Percentiles rank a stretch among this genome's conserved stretches.
These are phyloP conservation scores for Parmelia sp. DNA, from an alignment of 495 filamentous ascomycete species.

Conservation along the genomic window DNA sequence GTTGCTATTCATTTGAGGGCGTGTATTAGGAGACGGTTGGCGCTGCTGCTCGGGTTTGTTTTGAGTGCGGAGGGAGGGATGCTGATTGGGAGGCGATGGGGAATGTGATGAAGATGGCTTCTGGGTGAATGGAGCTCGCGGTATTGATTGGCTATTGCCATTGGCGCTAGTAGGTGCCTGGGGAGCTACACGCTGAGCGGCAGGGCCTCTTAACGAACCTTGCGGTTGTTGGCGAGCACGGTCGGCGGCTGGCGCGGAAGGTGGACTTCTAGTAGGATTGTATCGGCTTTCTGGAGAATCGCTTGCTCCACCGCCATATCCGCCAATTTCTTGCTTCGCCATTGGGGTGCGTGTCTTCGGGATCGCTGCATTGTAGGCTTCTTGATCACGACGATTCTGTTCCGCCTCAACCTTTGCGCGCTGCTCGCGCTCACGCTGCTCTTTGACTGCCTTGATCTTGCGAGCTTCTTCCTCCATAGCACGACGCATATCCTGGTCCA, in stretches of 20 bases:
- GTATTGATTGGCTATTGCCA: constrained; percentile 13
- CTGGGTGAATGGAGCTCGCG: constrained; percentile 31
- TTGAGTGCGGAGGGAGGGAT: constrained; percentile 28
- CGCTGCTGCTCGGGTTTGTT: constrained; percentile 25
- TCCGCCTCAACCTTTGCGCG: constrained; percentile 42
- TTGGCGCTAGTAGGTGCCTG: constrained; percentile 41
- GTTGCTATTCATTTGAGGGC: constrained; percentile 12
- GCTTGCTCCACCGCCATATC: constrained; percentile 50
- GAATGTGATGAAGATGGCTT: constrained; percentile 32
- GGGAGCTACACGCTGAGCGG: constrained; percentile 53
- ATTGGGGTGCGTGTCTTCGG: constrained; percentile 67
- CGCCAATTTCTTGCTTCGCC: constrained; percentile 83
- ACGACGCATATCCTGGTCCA: constrained; percentile 45
- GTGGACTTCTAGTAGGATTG: constrained; percentile 67
- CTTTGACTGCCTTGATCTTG: constrained; percentile 32
- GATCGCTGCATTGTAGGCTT: constrained; percentile 79
- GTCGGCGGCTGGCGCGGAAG: constrained; percentile 44
- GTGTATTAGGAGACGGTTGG: constrained; percentile 25
- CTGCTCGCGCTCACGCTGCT: constrained; percentile 56
- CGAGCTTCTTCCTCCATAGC: constrained; percentile 47
- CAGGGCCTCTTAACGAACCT: constrained; percentile 40
- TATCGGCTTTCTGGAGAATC: constrained; percentile 56
- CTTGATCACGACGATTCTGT: constrained; percentile 63
- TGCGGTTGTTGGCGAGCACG: constrained; percentile 39
- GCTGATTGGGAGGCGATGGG: constrained; percentile 29